phyloP scores from a whole-genome alignment of 1,284 basidiomycete genomes.

The Thecaphora thlaspeos region DNA sequence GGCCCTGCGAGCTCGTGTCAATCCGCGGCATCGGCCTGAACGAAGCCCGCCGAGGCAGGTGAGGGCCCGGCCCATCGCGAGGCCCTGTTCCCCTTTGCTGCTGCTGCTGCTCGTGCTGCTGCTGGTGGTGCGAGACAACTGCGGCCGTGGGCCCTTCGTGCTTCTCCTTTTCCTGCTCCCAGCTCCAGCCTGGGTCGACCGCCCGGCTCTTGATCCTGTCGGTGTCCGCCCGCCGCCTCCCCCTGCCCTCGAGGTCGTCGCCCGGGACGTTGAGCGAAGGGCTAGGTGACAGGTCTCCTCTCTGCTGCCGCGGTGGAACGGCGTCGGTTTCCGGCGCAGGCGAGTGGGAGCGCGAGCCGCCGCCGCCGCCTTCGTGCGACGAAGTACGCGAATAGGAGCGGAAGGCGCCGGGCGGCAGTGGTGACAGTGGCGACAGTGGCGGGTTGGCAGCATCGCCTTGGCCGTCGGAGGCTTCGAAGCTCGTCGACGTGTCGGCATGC shows the following conservation, averaged over 20 bases:
- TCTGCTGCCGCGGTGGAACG: too few species aligned
- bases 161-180: constrained; percentile 33
- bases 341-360: neutral
- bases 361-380: too few species aligned
- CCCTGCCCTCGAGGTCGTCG: neutral
- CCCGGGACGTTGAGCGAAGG: neutral
- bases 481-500: neutral
- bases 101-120: too few species aligned
- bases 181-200: constrained; percentile 39
- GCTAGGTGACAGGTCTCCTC: neutral
- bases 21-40: constrained; percentile 19
- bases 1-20: constrained; percentile 11
- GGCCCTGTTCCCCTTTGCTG: too few species aligned
- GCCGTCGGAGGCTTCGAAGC: too few species aligned
- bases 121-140: constrained; percentile 17
- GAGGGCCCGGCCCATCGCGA: constrained; percentile 3
- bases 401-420: neutral
- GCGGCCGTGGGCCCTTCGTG: constrained; percentile 14
- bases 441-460: too few species aligned
- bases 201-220: constrained; percentile 37
- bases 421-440: too few species aligned
- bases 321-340: neutral
- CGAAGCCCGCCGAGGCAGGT: constrained; percentile 20
- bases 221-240: constrained; percentile 22
- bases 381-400: too few species aligned